Percentiles rank a stretch among this genome's conserved stretches.
These are phyloP conservation scores for Aspergillus transmontanensis DNA, from an alignment of 2,329 filamentous ascomycete species.

Conservation along the genomic window DNA sequence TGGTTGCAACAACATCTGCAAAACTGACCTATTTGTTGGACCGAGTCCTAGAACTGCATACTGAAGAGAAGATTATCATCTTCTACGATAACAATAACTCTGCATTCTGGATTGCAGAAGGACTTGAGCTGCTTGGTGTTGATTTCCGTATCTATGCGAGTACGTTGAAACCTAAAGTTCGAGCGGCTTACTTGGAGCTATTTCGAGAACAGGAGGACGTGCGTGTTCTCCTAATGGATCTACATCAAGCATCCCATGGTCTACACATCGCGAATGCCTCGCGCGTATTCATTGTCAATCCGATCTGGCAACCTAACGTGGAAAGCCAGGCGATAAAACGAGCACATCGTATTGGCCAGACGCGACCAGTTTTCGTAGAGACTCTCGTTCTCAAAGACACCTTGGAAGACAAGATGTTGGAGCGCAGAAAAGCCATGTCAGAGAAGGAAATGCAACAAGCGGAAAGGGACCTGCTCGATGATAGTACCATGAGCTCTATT, in stretches of 20 bases:
- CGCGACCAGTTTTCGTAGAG: constrained; percentile 76
- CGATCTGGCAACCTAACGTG: constrained; percentile 79
- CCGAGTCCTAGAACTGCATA: constrained; percentile 67
- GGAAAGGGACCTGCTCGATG: constrained; percentile 61
- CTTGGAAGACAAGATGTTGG: constrained; percentile 81
- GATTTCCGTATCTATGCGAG: constrained; percentile 61
- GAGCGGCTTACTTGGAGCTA: constrained; percentile 73
- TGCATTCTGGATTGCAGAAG: constrained; percentile 81
- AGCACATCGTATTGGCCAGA: constrained; percentile 84
- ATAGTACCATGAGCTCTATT: constrained; percentile 59
- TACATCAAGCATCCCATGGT: constrained; percentile 85
- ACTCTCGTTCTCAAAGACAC: constrained; percentile 79
- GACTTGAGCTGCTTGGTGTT: constrained; percentile 71
- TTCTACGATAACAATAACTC: constrained; percentile 91
- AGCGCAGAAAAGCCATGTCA: constrained; percentile 74
- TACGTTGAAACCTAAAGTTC: constrained; percentile 60
- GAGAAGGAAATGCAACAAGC: constrained; percentile 58
- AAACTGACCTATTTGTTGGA: constrained; percentile 87
- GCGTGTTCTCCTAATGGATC: constrained; percentile 84
- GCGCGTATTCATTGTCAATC: constrained; percentile 85
- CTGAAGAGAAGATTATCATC: constrained; percentile 80
- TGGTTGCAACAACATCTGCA: constrained; percentile 80
- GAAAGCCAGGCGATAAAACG: constrained; percentile 92
- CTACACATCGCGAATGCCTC: constrained; percentile 83
- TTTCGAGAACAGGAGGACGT: constrained; percentile 73